These are phyloP conservation scores for Olyra latifolia DNA, from an alignment of 176 grass and related monocot species.

Conservation along the genomic window DNA sequence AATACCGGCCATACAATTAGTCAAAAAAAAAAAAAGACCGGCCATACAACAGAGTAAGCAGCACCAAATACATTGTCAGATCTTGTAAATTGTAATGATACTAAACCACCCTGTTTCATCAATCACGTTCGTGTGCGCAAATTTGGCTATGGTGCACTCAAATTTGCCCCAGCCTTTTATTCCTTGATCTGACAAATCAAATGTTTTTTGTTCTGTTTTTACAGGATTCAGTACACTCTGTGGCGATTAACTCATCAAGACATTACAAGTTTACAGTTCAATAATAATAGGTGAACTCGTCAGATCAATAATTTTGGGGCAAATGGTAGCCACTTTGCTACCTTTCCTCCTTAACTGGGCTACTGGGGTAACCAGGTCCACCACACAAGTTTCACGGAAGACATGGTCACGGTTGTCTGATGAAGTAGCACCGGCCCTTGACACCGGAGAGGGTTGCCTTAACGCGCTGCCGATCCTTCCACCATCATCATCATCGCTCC, in stretches of 20 bases:
- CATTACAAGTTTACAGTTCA: slow-evolving; percentile 54
- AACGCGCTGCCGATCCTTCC: not conserved
- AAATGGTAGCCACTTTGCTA: not conserved
- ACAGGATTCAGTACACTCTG: not conserved
- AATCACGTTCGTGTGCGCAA: no score
- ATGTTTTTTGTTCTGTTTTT: not conserved
- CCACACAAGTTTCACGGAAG: slow-evolving; percentile 37
- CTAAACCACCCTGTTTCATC: no score
- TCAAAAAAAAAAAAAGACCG: no score
- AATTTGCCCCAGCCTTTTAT: not conserved
- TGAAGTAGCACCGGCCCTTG: not conserved
- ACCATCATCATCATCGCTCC: not conserved
- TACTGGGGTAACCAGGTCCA: slow-evolving; percentile 62
- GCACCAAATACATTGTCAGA: no score
- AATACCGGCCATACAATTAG: no score
- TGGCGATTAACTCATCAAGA: not conserved
- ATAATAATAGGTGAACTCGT: slow-evolving; percentile 72
- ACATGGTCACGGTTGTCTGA: not conserved
- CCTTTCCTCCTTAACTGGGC: slow-evolving; percentile 28
- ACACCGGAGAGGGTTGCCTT: not conserved
- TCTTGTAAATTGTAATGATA: no score
- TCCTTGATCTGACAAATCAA: not conserved
- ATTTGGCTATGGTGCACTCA: no score
- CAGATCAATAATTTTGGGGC: slow-evolving; percentile 63
- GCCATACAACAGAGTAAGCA: not conserved